Percentiles rank a stretch among this genome's conserved stretches.
phyloP scores from a whole-genome alignment of 2,329 filamentous ascomycete species.

The Venturia pyrina region DNA sequence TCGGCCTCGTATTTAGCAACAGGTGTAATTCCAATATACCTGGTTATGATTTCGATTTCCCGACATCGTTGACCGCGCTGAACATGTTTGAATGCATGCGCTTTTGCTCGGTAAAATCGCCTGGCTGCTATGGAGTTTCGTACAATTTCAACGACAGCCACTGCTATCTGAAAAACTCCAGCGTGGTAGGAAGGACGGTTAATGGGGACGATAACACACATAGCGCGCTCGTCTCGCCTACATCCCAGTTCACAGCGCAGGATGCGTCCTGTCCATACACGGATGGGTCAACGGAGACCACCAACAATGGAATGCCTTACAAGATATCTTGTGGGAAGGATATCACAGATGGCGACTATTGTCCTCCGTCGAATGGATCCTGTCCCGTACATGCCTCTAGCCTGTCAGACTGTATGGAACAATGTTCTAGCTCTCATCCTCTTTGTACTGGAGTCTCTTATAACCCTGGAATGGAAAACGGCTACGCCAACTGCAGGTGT shows the following conservation, averaged over 20 bases:
- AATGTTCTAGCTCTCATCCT: constrained; percentile 1
- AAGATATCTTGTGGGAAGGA: constrained; percentile 4
- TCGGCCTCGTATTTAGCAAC: neutral
- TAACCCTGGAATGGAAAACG: neutral
- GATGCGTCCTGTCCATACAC: neutral
- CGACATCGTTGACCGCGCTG: neutral
- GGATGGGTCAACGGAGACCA: neutral
- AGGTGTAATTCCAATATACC: constrained; percentile 1
- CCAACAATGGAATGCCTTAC: constrained; percentile 6
- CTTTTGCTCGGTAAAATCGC: neutral
- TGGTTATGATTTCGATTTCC: neutral
- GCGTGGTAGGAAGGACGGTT: neutral
- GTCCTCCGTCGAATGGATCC: neutral
- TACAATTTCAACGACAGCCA: neutral
- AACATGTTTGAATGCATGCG: constrained; percentile 2
- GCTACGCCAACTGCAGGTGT: constrained; percentile 6
- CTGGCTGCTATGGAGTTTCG: neutral
- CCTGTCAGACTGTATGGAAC: constrained; percentile 3
- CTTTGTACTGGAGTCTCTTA: constrained; percentile 2
- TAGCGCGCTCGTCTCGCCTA: constrained; percentile 1
- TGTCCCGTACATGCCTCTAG: constrained; percentile 4
- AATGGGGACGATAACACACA: neutral
- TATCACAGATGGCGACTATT: constrained; percentile 1
- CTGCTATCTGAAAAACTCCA: constrained; percentile 1
- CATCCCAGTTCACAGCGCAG: neutral